phyloP scores from a whole-genome alignment of 257 asterid species.

The Vinca minor region DNA sequence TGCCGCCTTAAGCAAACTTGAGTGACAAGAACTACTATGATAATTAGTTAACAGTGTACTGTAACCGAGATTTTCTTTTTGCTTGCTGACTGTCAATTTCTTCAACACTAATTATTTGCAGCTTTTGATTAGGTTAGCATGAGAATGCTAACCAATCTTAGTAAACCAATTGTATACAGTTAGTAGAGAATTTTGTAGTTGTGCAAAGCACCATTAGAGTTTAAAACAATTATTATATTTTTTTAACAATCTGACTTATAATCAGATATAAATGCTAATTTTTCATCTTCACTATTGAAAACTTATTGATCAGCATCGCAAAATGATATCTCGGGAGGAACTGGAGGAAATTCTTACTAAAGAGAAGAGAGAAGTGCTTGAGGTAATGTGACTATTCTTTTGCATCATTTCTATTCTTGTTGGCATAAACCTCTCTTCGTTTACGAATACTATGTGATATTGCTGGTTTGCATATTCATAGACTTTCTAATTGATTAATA shows the following conservation, averaged over 20 bases:
- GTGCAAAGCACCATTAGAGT: background rate
- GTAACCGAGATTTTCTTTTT: background rate
- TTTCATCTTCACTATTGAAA: background rate
- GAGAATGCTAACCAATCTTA: background rate
- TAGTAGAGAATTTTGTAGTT: background rate
- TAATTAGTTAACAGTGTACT: background rate
- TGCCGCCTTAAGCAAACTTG: background rate
- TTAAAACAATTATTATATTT: background rate
- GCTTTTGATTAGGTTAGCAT: background rate
- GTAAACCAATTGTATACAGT: background rate
- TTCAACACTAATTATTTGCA: background rate
- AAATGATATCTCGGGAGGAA: conserved; percentile 67
- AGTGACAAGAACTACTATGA: background rate
- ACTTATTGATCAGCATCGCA: conserved; percentile 54
- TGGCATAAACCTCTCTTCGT: background rate
- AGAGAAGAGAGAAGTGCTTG: conserved; percentile 70
- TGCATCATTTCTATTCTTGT: background rate
- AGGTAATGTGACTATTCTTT: conserved; percentile 37
- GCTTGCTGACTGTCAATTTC: background rate
- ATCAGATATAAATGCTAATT: conserved; percentile 1
- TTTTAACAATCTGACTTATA: conserved; percentile 1
- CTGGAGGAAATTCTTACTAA: conserved; percentile 48
- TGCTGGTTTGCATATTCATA: background rate
- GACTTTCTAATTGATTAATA: background rate
- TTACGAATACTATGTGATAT: background rate